Percentiles rank a stretch among this genome's conserved stretches.
Evolutionary conservation across 768 basidiomycete genomes (phyloP).

Genomic region (Mycena haematopus): DNA sequence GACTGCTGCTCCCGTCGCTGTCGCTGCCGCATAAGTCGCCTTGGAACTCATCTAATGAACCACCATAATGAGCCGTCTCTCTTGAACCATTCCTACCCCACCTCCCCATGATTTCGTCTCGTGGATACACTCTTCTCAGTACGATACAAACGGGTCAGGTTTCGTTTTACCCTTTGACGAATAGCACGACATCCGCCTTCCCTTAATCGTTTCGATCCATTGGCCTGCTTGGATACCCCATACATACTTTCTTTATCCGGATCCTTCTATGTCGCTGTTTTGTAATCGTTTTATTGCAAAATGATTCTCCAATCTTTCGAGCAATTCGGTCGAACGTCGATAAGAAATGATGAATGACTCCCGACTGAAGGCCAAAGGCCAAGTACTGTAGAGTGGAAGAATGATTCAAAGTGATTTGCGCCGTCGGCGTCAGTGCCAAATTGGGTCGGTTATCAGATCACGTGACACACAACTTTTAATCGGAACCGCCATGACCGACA

Average conservation of each 20-base stretch:
- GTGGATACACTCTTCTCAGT: constrained; percentile 43
- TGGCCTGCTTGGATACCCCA: constrained; percentile 62
- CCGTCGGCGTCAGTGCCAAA: constrained; percentile 30
- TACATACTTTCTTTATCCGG: constrained; percentile 55
- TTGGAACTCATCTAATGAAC: constrained; percentile 44
- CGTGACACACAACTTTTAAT: background rate
- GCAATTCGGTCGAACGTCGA: background rate
- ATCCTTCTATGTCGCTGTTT: constrained; percentile 58
- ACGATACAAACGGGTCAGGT: constrained; percentile 67
- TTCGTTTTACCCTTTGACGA: constrained; percentile 62
- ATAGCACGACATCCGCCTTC: constrained; percentile 67
- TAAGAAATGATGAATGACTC: too few species aligned
- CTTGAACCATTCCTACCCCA: constrained; percentile 43
- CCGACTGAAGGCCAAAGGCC: too few species aligned
- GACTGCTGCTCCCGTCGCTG: constrained; percentile 59
- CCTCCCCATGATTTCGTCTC: constrained; percentile 46
- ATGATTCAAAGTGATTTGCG: background rate
- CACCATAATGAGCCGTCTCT: constrained; percentile 50
- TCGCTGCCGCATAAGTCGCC: constrained; percentile 76
- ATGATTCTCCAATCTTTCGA: constrained; percentile 28
- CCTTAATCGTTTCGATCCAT: constrained; percentile 63
- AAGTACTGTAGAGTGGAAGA: too few species aligned
- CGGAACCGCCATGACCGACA: constrained; percentile 40
- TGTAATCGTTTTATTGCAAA: constrained; percentile 58
- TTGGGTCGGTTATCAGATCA: background rate